A percentile compares a stretch with the other conserved stretches of the same genome.
These are phyloP conservation scores for Rhodamnia rubescens DNA, from an alignment of 345 rosid genomes.

Conservation along the genomic window DNA sequence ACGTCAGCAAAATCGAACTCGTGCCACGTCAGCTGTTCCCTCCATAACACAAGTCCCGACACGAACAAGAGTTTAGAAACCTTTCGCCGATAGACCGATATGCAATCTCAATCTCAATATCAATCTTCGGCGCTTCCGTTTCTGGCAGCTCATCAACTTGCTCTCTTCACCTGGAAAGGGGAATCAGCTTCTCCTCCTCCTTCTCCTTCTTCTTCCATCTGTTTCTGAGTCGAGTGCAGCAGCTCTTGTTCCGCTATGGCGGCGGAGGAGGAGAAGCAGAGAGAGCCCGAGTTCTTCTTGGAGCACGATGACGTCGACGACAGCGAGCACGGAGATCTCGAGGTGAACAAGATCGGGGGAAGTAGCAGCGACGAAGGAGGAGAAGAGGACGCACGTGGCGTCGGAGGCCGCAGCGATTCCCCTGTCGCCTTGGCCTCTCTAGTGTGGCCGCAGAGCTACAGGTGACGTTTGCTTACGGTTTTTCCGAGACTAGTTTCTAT, in stretches of 20 bases:
- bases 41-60: background rate
- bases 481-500: background rate
- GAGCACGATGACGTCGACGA: constrained; percentile 16
- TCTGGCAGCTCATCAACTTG: background rate
- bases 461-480: constrained; percentile 15
- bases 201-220: background rate
- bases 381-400: constrained; percentile 4
- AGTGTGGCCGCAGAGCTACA: constrained; percentile 79
- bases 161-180: background rate
- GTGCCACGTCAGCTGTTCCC: background rate
- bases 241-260: constrained; percentile 3
- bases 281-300: constrained; percentile 18
- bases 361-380: constrained; percentile 17
- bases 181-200: background rate
- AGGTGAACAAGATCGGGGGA: constrained; percentile 17
- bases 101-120: background rate
- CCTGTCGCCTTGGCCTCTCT: constrained; percentile 29
- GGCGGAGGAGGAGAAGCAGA: constrained; percentile 7
- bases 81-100: background rate
- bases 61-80: no score
- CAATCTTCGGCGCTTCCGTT: background rate
- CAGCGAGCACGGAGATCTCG: constrained; percentile 27
- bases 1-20: background rate
- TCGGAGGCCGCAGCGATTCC: background rate
- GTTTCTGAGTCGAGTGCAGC: background rate